phyloP scores from a whole-genome alignment of 2,329 filamentous ascomycete species.

The Tolypocladium nubicola region DNA sequence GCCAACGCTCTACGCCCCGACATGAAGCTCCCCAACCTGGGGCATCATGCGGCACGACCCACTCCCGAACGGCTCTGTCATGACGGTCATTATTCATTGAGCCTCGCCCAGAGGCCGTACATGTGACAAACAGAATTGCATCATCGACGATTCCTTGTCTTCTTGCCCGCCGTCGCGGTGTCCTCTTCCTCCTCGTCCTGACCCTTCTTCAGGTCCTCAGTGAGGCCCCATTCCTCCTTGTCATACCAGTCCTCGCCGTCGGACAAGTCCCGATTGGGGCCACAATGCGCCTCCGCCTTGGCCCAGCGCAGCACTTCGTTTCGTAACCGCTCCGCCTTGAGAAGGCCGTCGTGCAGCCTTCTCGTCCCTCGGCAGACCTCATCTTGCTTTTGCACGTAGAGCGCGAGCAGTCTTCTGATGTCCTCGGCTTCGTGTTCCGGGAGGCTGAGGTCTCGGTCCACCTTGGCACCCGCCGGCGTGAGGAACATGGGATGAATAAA shows the following conservation, averaged over 20 bases:
- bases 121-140: not conserved
- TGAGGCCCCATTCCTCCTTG: slow-evolving; percentile 65
- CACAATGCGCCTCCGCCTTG: slow-evolving; percentile 66
- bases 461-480: slow-evolving; percentile 48
- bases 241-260: slow-evolving; percentile 90
- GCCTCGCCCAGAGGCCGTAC: not conserved
- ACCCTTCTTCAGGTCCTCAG: slow-evolving; percentile 68
- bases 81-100: not conserved
- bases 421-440: slow-evolving; percentile 69
- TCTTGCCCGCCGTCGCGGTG: slow-evolving; percentile 45
- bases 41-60: not conserved
- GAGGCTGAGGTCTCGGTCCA: slow-evolving; percentile 62
- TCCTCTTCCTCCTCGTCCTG: slow-evolving; percentile 78
- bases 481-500: slow-evolving; percentile 67
- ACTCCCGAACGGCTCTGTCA: not conserved
- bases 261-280: slow-evolving; percentile 61
- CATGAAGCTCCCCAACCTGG: not conserved
- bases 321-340: slow-evolving; percentile 62
- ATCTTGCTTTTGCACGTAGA: slow-evolving; percentile 79
- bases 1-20: not conserved
- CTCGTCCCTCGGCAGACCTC: slow-evolving; percentile 65
- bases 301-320: slow-evolving; percentile 64
- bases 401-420: slow-evolving; percentile 59
- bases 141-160: slow-evolving; percentile 44
- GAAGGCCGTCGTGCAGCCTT: slow-evolving; percentile 57